These are phyloP conservation scores for Onygenales sp. DNA, from an alignment of 2,329 filamentous ascomycete genomes.

Conservation along the genomic window DNA sequence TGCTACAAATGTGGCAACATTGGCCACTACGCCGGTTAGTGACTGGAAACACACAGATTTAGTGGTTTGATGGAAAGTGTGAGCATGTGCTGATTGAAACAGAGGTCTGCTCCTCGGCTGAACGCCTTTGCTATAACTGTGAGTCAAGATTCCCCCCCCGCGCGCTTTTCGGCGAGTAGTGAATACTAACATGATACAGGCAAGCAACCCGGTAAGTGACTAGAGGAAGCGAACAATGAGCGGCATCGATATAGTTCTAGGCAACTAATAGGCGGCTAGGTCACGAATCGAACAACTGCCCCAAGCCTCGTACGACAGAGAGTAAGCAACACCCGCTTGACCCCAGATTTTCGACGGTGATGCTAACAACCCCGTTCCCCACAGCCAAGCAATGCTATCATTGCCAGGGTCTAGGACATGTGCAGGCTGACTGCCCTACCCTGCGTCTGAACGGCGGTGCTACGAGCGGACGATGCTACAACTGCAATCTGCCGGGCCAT, in stretches of 20 bases:
- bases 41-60: slow-evolving; percentile 6
- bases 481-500: slow-evolving; percentile 87
- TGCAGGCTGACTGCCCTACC: slow-evolving; percentile 97
- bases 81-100: slow-evolving; percentile 47
- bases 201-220: slow-evolving; percentile 37
- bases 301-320: slow-evolving; percentile 91
- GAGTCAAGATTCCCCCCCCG: slow-evolving; percentile 32
- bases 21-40: slow-evolving; percentile 53
- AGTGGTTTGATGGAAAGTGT: slow-evolving; percentile 39
- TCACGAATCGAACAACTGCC: slow-evolving; percentile 97
- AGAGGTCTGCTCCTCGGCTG: slow-evolving; percentile 95
- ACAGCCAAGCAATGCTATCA: slow-evolving; percentile 98
- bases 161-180: background rate
- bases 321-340: slow-evolving; percentile 40
- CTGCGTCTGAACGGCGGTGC: slow-evolving; percentile 76
- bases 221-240: slow-evolving; percentile 7
- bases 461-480: slow-evolving; percentile 85
- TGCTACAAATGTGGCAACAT: slow-evolving; percentile 75
- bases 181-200: slow-evolving; percentile 17
- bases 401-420: slow-evolving; percentile 95
- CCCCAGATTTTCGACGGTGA: slow-evolving; percentile 3
- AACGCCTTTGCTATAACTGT: slow-evolving; percentile 99
- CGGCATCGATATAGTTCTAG: slow-evolving; percentile 9
- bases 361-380: slow-evolving; percentile 12
- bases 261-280: slow-evolving; percentile 37